Evolutionary conservation across 768 basidiomycete species (phyloP).

Genomic region (Russula virescens): DNA sequence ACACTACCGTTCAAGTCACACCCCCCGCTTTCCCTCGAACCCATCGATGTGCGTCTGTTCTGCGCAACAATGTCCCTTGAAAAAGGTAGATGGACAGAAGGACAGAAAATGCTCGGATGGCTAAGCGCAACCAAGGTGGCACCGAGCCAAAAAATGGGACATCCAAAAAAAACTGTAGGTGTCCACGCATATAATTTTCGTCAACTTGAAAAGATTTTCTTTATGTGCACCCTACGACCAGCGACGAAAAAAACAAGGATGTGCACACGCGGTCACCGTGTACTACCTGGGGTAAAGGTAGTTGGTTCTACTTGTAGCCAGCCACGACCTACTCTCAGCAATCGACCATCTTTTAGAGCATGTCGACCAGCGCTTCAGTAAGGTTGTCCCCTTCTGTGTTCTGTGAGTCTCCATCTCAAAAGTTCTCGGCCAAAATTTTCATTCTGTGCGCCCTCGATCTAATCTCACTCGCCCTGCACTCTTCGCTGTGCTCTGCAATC

Average conservation of each 20-base stretch:
- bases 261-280: too few species aligned
- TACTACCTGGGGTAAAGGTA: constrained; percentile 81
- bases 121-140: not conserved
- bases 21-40: too few species aligned
- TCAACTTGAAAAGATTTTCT: constrained; percentile 87
- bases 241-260: too few species aligned
- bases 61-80: too few species aligned
- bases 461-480: constrained; percentile 72
- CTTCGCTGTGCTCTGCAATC: constrained; percentile 73
- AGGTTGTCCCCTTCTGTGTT: too few species aligned
- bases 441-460: constrained; percentile 86
- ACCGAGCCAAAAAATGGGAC: not conserved
- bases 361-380: constrained; percentile 75
- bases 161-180: not conserved
- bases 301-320: constrained; percentile 97
- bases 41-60: too few species aligned
- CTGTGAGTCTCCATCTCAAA: too few species aligned
- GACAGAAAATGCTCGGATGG: too few species aligned
- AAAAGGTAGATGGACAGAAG: too few species aligned
- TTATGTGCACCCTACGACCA: too few species aligned
- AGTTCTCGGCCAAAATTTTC: too few species aligned
- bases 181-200: constrained; percentile 42
- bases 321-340: constrained; percentile 87
- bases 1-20: too few species aligned
- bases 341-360: constrained; percentile 83